Evolutionary conservation across 768 basidiomycete species (phyloP), one percentile per base, ranked within the genome.

Genomic region (Lentinula detonsa): DNA sequence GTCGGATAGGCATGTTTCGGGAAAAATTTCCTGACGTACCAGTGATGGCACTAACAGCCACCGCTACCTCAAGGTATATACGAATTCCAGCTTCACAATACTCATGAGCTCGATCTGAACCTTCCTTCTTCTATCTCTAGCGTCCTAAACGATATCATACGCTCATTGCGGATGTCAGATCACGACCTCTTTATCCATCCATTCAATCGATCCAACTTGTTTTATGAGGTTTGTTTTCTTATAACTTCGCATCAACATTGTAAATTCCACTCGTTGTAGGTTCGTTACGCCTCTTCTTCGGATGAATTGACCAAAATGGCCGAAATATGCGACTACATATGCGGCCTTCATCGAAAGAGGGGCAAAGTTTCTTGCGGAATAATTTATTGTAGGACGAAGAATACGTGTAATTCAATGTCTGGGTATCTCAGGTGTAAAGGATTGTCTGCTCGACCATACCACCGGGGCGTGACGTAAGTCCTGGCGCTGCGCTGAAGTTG

Each of bases 41-140:
- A 0, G 87, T 95, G 65, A 94, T 93, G 90, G 92, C 92, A 3
- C 72, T 94, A 42, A 94, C 91, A 1, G 91, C 92, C 1, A 91
- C 89, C 13, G 91, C 92, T 2, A 94, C 92, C 5, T 71, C 84
- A 46, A 71, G 73, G 90, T 91, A 70, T 39, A 39, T 39, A 13
- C 31, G 82, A 70, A 18, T 5, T 43, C 18, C 15, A 4, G 42
- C 11, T 21, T 18, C 50, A 1, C 28, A 15, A 4, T 54, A 8
- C 21, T 18, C 5, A 23, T 13, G 42, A 8, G 13, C 35, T 23
- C 15, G 55, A 15, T 48, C 42, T 37, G 37, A 35, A 59, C 15
- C 1, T 21, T 21, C 21, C 21, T 21, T 21, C 21, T 21, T 21
- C 18, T 5, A 8, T 9, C 23, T 59, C 9, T 65, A 93, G 90